phyloP scores from a whole-genome alignment of 2,329 filamentous ascomycete genomes.

The Lasiodiplodia sp. region DNA sequence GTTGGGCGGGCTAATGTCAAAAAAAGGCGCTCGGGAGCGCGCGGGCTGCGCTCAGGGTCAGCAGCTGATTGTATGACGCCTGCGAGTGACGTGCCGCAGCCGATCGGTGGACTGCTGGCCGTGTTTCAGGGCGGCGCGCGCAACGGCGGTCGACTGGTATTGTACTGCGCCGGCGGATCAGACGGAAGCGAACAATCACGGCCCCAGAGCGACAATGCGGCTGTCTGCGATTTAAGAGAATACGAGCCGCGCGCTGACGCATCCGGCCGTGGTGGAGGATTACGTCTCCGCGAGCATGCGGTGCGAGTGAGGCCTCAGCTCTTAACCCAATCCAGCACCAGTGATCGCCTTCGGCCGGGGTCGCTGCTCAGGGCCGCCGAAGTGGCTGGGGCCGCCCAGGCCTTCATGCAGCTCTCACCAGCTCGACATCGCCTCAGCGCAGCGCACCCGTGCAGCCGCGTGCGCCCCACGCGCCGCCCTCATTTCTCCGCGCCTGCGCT shows the following conservation, averaged over 20 bases:
- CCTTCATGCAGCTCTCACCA: too few relatives aligned
- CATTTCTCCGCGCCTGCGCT: not conserved
- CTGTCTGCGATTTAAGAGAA: slow-evolving; percentile 21
- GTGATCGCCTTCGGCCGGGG: slow-evolving; percentile 19
- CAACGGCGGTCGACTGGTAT: slow-evolving; percentile 9
- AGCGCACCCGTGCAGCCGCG: slow-evolving; percentile 17
- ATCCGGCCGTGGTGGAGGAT: slow-evolving; percentile 29
- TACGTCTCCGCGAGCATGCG: slow-evolving; percentile 28
- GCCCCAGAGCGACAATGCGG: slow-evolving; percentile 7
- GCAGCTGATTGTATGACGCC: slow-evolving; percentile 18
- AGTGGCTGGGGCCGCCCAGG: slow-evolving; percentile 8
- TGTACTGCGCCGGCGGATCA: slow-evolving; percentile 4
- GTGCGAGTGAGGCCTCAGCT: slow-evolving; percentile 27
- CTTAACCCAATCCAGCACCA: slow-evolving; percentile 12
- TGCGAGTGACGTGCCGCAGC: slow-evolving; percentile 10
- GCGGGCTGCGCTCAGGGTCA: slow-evolving; percentile 18
- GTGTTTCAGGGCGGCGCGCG: slow-evolving; percentile 25
- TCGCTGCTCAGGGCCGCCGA: slow-evolving; percentile 19
- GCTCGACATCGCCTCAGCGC: not conserved
- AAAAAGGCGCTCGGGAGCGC: slow-evolving; percentile 11
- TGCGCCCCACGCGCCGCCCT: not conserved
- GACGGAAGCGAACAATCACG: slow-evolving; percentile 22
- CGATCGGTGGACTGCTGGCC: slow-evolving; percentile 22
- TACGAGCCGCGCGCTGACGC: slow-evolving; percentile 26
- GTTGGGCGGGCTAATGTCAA: not conserved